Percentiles rank a stretch among this genome's conserved stretches.
phyloP scores from a whole-genome alignment of 2,329 filamentous ascomycete species.

The Dactylellina cionopaga region DNA sequence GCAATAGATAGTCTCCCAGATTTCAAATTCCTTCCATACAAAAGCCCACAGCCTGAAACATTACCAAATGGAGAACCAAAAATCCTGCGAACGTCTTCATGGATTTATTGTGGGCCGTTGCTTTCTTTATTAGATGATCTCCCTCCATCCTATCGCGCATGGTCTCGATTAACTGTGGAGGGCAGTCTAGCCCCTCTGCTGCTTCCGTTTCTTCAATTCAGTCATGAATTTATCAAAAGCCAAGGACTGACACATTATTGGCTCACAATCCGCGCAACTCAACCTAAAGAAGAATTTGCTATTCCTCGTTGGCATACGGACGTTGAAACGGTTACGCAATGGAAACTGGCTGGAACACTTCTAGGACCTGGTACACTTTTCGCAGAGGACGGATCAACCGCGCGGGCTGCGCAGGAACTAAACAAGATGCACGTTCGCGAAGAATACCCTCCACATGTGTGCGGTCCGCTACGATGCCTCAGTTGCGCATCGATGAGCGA shows the following conservation, averaged over 20 bases:
- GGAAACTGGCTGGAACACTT: slow-evolving; percentile 65
- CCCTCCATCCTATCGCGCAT: slow-evolving; percentile 51
- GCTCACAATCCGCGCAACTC: slow-evolving; percentile 64
- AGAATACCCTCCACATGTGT: slow-evolving; percentile 62
- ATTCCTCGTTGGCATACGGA: slow-evolving; percentile 65
- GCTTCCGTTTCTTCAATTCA: slow-evolving; percentile 61
- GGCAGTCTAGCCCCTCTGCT: slow-evolving; percentile 60
- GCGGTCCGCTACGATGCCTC: slow-evolving; percentile 59
- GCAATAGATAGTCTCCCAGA: slow-evolving; percentile 11
- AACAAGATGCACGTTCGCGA: slow-evolving; percentile 56
- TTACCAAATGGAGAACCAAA: neutral
- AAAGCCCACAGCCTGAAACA: neutral
- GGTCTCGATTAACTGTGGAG: too few relatives aligned
- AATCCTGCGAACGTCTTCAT: slow-evolving; percentile 58
- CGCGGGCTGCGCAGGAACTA: slow-evolving; percentile 58
- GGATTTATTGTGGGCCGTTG: slow-evolving; percentile 64
- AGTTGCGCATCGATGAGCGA: slow-evolving; percentile 63
- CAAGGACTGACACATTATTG: slow-evolving; percentile 63
- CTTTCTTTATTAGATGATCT: too few relatives aligned
- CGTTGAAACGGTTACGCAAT: slow-evolving; percentile 65
- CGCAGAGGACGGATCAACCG: slow-evolving; percentile 58
- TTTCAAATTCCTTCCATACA: slow-evolving; percentile 30
- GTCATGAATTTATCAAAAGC: slow-evolving; percentile 59
- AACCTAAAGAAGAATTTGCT: slow-evolving; percentile 62
- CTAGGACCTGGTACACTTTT: slow-evolving; percentile 65